Conservation (phyloP, 1,284 basidiomycete genomes). For the Trichosporon faecale region DNA sequence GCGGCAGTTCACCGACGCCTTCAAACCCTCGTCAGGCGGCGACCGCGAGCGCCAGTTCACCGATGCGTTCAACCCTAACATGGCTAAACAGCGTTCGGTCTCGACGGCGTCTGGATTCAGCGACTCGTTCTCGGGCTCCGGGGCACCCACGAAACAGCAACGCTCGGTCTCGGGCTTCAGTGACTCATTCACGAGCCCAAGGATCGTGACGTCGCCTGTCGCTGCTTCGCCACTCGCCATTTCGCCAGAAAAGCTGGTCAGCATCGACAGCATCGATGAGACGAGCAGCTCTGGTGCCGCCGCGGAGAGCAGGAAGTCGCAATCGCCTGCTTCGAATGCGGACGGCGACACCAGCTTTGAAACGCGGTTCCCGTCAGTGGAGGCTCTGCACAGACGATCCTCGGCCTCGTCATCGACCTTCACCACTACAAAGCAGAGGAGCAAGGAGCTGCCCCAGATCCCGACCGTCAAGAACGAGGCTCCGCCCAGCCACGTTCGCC, state of each 20-base stretch:
- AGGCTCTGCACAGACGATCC: slow-evolving; percentile 27
- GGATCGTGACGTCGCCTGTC: neutral
- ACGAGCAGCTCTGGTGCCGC: neutral
- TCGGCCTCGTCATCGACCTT: neutral
- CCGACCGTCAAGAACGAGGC: neutral
- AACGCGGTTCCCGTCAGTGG: slow-evolving; percentile 48
- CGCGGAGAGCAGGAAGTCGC: slow-evolving; percentile 5
- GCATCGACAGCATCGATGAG: neutral
- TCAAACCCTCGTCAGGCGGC: neutral
- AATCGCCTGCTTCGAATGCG: slow-evolving; percentile 25
- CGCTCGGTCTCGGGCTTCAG: slow-evolving; percentile 2
- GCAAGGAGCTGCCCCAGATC: slow-evolving; percentile 7
- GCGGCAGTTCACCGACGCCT: slow-evolving; percentile 5
- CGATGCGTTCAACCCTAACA: neutral
- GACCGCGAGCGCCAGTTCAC: slow-evolving; percentile 1
- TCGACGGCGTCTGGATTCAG: slow-evolving; percentile 11
- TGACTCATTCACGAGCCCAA: neutral
- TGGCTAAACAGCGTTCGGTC: neutral
- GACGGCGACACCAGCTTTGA: slow-evolving; percentile 43
- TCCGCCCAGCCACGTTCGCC: slow-evolving; percentile 12
- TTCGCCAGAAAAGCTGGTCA: neutral
- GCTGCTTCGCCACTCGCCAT: neutral
- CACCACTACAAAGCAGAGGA: neutral
- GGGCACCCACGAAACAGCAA: neutral
- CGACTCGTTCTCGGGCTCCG: slow-evolving; percentile 12